A percentile compares a stretch with the other conserved stretches of the same genome.
phyloP scores from a whole-genome alignment of 2,329 filamentous ascomycete species.

The Mycogone perniciosa region DNA sequence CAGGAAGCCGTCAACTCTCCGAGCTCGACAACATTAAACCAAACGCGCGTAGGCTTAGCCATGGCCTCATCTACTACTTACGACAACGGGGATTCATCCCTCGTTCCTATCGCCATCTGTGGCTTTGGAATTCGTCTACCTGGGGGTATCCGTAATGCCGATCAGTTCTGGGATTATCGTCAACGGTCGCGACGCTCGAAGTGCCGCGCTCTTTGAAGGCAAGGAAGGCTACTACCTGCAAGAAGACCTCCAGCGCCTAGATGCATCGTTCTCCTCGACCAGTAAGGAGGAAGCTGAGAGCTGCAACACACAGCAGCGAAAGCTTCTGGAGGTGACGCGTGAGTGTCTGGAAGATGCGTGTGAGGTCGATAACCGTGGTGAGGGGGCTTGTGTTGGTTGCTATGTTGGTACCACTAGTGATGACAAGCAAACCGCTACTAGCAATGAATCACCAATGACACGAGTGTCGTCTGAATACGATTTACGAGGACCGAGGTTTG shows the following conservation, averaged over 20 bases:
- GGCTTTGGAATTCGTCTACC: slow-evolving; percentile 28
- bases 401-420: slow-evolving; percentile 25
- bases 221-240: slow-evolving; percentile 21
- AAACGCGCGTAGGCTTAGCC: background rate
- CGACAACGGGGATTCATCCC: background rate
- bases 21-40: too few species aligned
- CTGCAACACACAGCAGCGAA: slow-evolving; percentile 25
- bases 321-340: slow-evolving; percentile 21
- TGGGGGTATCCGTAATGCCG: slow-evolving; percentile 20
- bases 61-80: slow-evolving; percentile 2
- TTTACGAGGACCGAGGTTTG: slow-evolving; percentile 8
- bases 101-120: slow-evolving; percentile 24
- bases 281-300: slow-evolving; percentile 19
- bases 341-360: slow-evolving; percentile 4
- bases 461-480: slow-evolving; percentile 1
- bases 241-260: slow-evolving; percentile 18
- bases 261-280: slow-evolving; percentile 27
- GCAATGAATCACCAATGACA: background rate
- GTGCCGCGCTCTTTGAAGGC: slow-evolving; percentile 15
- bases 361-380: background rate
- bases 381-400: slow-evolving; percentile 6
- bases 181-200: slow-evolving; percentile 19
- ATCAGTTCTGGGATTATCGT: slow-evolving; percentile 25
- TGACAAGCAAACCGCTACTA: slow-evolving; percentile 16
- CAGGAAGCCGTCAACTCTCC: too few species aligned